phyloP scores from a whole-genome alignment of 2,329 filamentous ascomycete genomes.

The Alternaria longipes region DNA sequence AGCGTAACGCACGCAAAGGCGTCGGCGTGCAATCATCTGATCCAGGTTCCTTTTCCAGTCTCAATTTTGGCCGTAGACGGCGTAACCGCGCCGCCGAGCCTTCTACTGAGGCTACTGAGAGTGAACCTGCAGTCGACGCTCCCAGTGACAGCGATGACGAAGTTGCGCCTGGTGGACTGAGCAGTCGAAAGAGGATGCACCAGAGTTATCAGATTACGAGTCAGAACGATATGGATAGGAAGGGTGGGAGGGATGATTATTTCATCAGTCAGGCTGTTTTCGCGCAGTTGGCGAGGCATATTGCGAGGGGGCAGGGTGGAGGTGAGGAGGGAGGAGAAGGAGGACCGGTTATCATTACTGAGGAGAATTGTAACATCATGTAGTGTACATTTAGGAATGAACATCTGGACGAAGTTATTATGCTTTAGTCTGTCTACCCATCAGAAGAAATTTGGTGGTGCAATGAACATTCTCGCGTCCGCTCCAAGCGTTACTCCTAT shows the following conservation, averaged over 20 bases:
- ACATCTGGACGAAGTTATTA: not conserved
- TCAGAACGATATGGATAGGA: constrained; percentile 68
- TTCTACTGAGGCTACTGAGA: not conserved
- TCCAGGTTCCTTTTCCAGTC: constrained; percentile 53
- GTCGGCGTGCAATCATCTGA: constrained; percentile 65
- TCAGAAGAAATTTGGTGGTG: not conserved
- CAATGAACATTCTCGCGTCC: not conserved
- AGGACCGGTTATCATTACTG: constrained; percentile 38
- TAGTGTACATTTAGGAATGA: constrained; percentile 10
- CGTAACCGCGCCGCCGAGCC: constrained; percentile 11
- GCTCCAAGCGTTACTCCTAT: not conserved
- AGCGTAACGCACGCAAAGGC: constrained; percentile 65
- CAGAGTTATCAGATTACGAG: constrained; percentile 69
- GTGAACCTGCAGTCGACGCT: constrained; percentile 13
- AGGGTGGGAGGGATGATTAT: constrained; percentile 66
- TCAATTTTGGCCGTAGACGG: constrained; percentile 40
- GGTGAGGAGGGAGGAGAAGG: constrained; percentile 35
- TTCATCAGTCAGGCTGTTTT: constrained; percentile 60
- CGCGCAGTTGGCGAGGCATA: constrained; percentile 49
- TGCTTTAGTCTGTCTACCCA: not conserved
- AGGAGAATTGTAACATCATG: constrained; percentile 46
- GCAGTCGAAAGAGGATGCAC: constrained; percentile 67
- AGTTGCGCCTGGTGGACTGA: constrained; percentile 58
- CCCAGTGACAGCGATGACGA: constrained; percentile 47
- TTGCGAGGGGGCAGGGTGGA: constrained; percentile 36